These are phyloP conservation scores for Phtheirospermum japonicum DNA, from an alignment of 257 asterid genomes.

Conservation along the genomic window DNA sequence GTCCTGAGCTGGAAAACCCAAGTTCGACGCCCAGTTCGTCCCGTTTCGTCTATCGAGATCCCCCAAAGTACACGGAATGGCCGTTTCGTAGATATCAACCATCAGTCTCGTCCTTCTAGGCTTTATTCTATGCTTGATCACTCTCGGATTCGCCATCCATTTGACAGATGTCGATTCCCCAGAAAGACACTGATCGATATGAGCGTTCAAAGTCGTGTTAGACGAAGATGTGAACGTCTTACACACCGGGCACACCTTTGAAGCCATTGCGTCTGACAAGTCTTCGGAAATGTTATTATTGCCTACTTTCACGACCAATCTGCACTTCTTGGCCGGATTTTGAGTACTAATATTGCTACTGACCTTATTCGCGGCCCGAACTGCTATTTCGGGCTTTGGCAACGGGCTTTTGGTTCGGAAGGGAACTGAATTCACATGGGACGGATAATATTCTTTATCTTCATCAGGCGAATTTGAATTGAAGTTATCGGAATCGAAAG, in stretches of 20 bases:
- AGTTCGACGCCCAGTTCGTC: conserved; percentile 53
- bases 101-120: conserved; percentile 54
- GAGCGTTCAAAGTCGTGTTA: conserved; percentile 86
- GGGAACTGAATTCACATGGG: neutral
- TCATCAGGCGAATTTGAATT: conserved; percentile 33
- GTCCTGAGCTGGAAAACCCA: conserved; percentile 31
- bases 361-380: conserved; percentile 28
- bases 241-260: conserved; percentile 88
- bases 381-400: conserved; percentile 28
- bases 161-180: conserved; percentile 42
- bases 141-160: conserved; percentile 41
- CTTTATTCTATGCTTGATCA: conserved; percentile 57
- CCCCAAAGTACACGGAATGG: conserved; percentile 58
- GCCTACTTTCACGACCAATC: conserved; percentile 45
- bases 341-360: conserved; percentile 23
- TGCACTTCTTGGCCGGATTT: conserved; percentile 49
- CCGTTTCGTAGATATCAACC: conserved; percentile 67
- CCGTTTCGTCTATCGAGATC: conserved; percentile 81
- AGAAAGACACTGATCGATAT: conserved; percentile 82
- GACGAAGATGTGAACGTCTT: conserved; percentile 76
- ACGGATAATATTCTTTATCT: conserved; percentile 32
- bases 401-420: conserved; percentile 23
- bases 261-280: conserved; percentile 54
- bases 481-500: conserved; percentile 26
- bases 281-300: conserved; percentile 38